Evolutionary conservation across 257 asterid species (phyloP).

Genomic region (Linaria vulgaris): DNA sequence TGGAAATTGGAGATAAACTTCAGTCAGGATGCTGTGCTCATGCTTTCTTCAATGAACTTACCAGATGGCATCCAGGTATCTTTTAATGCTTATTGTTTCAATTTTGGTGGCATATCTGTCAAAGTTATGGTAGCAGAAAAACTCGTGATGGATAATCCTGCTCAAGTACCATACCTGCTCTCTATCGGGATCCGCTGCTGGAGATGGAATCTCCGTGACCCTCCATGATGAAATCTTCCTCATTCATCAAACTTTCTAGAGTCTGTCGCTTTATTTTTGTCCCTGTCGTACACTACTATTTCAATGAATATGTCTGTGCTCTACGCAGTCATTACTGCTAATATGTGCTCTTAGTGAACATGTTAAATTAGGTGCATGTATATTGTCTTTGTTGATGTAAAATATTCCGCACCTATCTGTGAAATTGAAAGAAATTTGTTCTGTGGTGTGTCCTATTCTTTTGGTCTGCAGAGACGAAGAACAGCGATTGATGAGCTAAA

Average conservation of each 20-base stretch:
- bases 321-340: neutral
- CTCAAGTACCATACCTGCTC: neutral
- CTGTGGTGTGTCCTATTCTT: neutral
- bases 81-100: slow-evolving; percentile 5
- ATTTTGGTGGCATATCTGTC: slow-evolving; percentile 2
- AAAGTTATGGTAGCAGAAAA: neutral
- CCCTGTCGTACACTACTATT: neutral
- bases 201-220: slow-evolving; percentile 12
- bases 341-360: neutral
- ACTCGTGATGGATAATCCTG: too few relatives aligned
- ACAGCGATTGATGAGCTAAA: slow-evolving; percentile 93
- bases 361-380: neutral
- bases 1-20: slow-evolving; percentile 93
- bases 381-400: neutral
- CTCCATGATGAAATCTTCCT: neutral
- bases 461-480: slow-evolving; percentile 75
- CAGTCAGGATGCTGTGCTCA: slow-evolving; percentile 86
- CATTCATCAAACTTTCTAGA: neutral
- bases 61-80: slow-evolving; percentile 97
- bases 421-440: neutral
- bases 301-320: neutral
- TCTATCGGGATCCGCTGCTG: neutral
- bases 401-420: slow-evolving; percentile 1
- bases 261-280: neutral
- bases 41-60: slow-evolving; percentile 94